Percentiles rank a stretch among this genome's conserved stretches.
Conservation (phyloP, 306 rosid genomes). For the Carpinus viminea region DNA sequence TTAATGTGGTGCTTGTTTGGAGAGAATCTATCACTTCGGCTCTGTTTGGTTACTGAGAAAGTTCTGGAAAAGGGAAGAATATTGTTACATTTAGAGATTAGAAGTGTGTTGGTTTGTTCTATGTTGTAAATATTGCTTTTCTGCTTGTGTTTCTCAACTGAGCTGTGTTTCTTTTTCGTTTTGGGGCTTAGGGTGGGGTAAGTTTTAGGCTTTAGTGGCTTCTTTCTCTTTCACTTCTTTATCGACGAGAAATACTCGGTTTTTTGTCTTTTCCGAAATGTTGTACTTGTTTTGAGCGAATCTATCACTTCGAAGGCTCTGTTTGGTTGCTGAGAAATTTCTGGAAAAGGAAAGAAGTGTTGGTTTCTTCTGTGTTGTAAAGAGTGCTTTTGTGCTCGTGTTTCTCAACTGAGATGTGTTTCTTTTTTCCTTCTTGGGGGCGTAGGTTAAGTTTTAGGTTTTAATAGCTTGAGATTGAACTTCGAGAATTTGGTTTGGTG, state of each 20-base stretch:
- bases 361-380: background rate
- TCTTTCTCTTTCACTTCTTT: background rate
- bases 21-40: background rate
- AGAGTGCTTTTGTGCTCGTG: background rate
- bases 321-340: background rate
- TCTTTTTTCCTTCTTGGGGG: background rate
- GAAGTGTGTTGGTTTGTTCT: background rate
- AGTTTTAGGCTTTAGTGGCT: too few species aligned
- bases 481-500: background rate
- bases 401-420: background rate
- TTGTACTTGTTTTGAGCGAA: background rate
- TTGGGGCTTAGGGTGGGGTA: too few species aligned
- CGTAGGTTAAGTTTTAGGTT: too few species aligned
- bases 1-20: background rate
- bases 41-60: background rate
- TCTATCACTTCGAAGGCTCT: background rate
- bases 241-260: too few species aligned
- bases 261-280: background rate
- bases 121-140: background rate
- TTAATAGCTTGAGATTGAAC: background rate
- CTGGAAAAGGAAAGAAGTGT: background rate
- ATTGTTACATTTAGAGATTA: background rate
- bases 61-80: background rate
- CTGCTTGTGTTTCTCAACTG: background rate
- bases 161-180: background rate